Base-by-base conservation (phyloP, 805 yeast genomes). In the Monosporozyma aquatica region DNA sequence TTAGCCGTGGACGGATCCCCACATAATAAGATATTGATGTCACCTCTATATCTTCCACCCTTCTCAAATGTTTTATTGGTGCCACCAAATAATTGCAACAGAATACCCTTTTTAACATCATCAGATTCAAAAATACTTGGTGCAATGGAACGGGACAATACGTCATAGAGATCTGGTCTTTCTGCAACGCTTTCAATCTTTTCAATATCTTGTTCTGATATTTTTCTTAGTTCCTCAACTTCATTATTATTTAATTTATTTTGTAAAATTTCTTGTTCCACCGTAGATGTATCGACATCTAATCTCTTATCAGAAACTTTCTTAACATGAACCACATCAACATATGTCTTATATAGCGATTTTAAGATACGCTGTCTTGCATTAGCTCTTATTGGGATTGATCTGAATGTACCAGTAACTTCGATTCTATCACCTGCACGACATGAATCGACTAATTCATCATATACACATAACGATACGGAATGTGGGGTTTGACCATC, bases 401-500 rank as follows among this genome's bases (percentile, higher is more conserved):
- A 85, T 61, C 96, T 75, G 68, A 87, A 92, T 30, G 94, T 82
- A 47, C 98, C 98, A 44, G 96, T 87, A 15, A 89, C 94, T 62
- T 90, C 95, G 37, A 92, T 75, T 45, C 97, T 76, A 62, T 92
- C 98, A 71, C 98, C 98, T 7, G 98, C 97, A 54, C 95, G 76
- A 55, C 95, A 83, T 42, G 84, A 73, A 62, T 92, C 98, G 1
- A 92, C 98, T 47, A 92, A 71, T 61, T 92, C 97, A 63, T 92
- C 98, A 59, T 90, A 92, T 1, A 86, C 95, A 68, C 96, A 87
- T 23, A 92, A 68, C 6, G 95, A 86, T 38, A 92, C 85, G 11
- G 96, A 82, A 63, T 92, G 98, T 1, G 98, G 98, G 2, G 98
- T 92, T 65, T 92, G 98, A 14, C 98, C 98, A 65, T 85, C 97